Percentiles rank a stretch among this genome's conserved stretches.
Conservation (phyloP, 1,139 yeast species). For the Nematodospora anomalae region DNA sequence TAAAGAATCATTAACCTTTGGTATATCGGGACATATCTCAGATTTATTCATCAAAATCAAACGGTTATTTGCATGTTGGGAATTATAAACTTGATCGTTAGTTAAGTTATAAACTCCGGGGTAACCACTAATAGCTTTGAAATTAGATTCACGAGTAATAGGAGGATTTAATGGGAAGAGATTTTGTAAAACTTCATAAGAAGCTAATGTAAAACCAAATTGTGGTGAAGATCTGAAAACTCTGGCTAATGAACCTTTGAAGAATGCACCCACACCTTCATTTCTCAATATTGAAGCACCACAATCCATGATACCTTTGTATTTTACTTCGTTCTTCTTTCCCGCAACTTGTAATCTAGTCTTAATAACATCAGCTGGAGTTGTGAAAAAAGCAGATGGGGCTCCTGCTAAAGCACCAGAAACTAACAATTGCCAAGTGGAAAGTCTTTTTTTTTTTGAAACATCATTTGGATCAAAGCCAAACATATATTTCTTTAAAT, state of each 20-base stretch:
- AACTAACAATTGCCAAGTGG: conserved; percentile 77
- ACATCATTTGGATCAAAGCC: conserved; percentile 73
- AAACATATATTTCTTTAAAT: conserved; percentile 78
- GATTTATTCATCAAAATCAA: conserved; percentile 40
- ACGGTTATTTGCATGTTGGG: conserved; percentile 36
- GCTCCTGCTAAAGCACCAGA: conserved; percentile 98
- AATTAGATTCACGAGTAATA: conserved; percentile 44
- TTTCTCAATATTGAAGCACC: conserved; percentile 70
- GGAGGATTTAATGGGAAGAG: conserved; percentile 50
- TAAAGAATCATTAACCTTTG: conserved; percentile 35
- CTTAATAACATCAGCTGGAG: conserved; percentile 96
- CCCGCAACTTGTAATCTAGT: conserved; percentile 91
- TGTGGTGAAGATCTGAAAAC: conserved; percentile 95
- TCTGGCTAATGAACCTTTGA: conserved; percentile 96
- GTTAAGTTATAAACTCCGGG: conserved; percentile 50
- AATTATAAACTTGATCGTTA: conserved; percentile 47
- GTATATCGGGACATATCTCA: conserved; percentile 24
- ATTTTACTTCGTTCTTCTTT: conserved; percentile 72
- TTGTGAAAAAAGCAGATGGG: conserved; percentile 95
- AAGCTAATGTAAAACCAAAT: conserved; percentile 95
- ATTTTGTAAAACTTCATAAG: conserved; percentile 77
- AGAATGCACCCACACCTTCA: conserved; percentile 78
- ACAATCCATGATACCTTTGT: conserved; percentile 77
- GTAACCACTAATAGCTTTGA: conserved; percentile 46
- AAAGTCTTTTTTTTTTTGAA: conserved; percentile 50